These are phyloP conservation scores for Diatrype stigma DNA, from an alignment of 2,329 filamentous ascomycete species.

Conservation along the genomic window DNA sequence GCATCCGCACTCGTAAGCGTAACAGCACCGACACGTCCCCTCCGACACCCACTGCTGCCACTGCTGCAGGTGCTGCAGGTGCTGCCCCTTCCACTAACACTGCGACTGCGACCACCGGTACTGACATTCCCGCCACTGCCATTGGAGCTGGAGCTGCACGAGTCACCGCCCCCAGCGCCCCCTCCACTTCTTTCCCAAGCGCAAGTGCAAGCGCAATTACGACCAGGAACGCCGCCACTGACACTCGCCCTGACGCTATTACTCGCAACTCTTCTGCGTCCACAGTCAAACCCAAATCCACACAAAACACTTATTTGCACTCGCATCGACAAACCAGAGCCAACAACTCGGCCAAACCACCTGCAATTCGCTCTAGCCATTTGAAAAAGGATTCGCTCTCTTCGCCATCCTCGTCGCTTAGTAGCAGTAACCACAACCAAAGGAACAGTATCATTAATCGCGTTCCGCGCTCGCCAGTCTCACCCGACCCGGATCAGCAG, in stretches of 20 bases:
- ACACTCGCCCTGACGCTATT: too few relatives aligned
- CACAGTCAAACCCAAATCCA: too few relatives aligned
- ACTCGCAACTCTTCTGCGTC: constrained; percentile 7
- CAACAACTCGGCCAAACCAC: constrained; percentile 53
- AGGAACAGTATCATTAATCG: constrained; percentile 13
- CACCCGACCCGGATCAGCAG: constrained; percentile 28
- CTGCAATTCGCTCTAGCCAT: constrained; percentile 51
- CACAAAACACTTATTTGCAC: constrained; percentile 29
- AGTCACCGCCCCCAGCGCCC: not conserved
- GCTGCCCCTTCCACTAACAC: not conserved
- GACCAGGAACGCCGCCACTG: too few relatives aligned
- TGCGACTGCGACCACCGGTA: not conserved
- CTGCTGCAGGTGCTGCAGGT: too few relatives aligned
- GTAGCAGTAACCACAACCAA: constrained; percentile 13
- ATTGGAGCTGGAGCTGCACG: not conserved
- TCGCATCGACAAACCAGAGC: constrained; percentile 48
- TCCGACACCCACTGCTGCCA: too few relatives aligned
- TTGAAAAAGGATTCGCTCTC: constrained; percentile 34
- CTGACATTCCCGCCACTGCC: not conserved
- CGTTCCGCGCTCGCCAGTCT: constrained; percentile 37
- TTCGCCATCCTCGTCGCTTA: constrained; percentile 31
- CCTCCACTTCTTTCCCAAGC: not conserved
- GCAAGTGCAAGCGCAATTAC: too few relatives aligned
- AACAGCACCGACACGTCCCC: too few relatives aligned
- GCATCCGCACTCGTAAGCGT: too few relatives aligned